Base-by-base conservation (phyloP, 106 monocot genomes). In the Gastrodia elata region DNA sequence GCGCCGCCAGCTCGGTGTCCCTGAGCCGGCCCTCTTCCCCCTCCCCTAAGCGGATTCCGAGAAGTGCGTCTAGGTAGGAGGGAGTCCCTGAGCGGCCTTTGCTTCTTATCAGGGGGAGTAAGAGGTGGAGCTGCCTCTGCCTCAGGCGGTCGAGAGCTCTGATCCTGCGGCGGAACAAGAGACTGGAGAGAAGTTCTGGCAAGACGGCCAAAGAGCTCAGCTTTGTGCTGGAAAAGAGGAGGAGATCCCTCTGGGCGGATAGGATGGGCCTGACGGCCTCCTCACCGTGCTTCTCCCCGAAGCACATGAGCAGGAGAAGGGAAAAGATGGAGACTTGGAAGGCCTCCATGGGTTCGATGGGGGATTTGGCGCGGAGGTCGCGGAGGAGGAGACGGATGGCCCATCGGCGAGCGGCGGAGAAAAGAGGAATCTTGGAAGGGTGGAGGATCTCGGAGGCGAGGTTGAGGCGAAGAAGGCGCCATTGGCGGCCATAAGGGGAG, bases 31-130 rank as follows among this genome's bases (percentile, higher is more conserved):
- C n/a, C n/a, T n/a, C n/a, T n/a, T n/a, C n/a, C n/a, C n/a, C n/a
- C n/a, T 85, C 80, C 39, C 81, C 80, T 24, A 87, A 85, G 1
- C 83, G 91, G 39, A 80, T 78, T 94, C 94, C 16, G 94, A 88
- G 85, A 83, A 87, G 33, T 91, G 89, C 0, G 87, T 83, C 65
- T n/a, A n/a, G 91, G 85, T 0, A 94, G 80, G 80, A 91, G 91
- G 22, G 16, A 24, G 48, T 85, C 80, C 39, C 81, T 82, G 30
- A 87, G 87, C 1, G 84, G 91, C 34, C n/a, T n/a, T n/a, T n/a
- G n/a, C n/a, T n/a, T 33, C 55, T 41, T 1, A 73, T 68, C 37
- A 73, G 35, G 15, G 68, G 73, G 25, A 65, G 27, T 38, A 73
- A 73, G 14, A 72, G 36, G 15, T 78, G 72, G 36, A 24, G 30